Percentiles rank a stretch among this genome's conserved stretches.
phyloP scores from a whole-genome alignment of 2,329 filamentous ascomycete species.

The Ceratocystis papillata region DNA sequence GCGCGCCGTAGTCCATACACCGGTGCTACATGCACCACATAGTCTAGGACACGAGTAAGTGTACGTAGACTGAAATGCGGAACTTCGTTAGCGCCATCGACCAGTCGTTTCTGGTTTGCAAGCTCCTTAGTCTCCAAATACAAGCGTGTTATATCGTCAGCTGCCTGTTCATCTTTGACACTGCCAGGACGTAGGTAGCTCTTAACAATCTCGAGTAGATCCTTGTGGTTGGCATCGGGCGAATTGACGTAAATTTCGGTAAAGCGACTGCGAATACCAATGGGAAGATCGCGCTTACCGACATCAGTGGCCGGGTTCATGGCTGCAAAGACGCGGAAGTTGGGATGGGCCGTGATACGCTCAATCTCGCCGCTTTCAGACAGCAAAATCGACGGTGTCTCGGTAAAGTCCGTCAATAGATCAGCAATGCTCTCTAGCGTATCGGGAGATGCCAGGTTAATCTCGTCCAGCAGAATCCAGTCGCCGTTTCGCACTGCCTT shows the following conservation, averaged over 20 bases:
- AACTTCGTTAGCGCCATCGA: slow-evolving; percentile 90
- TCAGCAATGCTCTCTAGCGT: slow-evolving; percentile 90
- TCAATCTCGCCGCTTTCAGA: slow-evolving; percentile 92
- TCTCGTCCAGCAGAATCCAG: slow-evolving; percentile 94
- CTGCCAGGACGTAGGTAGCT: slow-evolving; percentile 68
- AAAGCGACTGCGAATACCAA: slow-evolving; percentile 80
- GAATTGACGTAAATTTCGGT: slow-evolving; percentile 92
- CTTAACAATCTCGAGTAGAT: slow-evolving; percentile 77
- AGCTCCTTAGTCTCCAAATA: slow-evolving; percentile 81
- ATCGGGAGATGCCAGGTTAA: slow-evolving; percentile 90
- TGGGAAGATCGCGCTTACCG: slow-evolving; percentile 85
- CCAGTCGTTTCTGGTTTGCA: slow-evolving; percentile 69
- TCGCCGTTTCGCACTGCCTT: slow-evolving; percentile 93
- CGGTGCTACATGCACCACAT: slow-evolving; percentile 73
- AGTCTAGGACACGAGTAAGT: slow-evolving; percentile 77
- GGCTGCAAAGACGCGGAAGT: slow-evolving; percentile 92
- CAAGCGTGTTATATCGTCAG: slow-evolving; percentile 70
- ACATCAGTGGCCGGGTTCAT: slow-evolving; percentile 99
- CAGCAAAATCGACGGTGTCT: slow-evolving; percentile 70
- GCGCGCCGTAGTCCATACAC: slow-evolving; percentile 77
- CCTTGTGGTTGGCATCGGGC: slow-evolving; percentile 76
- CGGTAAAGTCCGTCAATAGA: slow-evolving; percentile 62
- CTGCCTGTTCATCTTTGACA: slow-evolving; percentile 60
- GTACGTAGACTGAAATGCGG: slow-evolving; percentile 96
- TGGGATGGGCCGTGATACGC: slow-evolving; percentile 74